Conservation (phyloP, 768 basidiomycete species). For the Kwoniella botswanensis region DNA sequence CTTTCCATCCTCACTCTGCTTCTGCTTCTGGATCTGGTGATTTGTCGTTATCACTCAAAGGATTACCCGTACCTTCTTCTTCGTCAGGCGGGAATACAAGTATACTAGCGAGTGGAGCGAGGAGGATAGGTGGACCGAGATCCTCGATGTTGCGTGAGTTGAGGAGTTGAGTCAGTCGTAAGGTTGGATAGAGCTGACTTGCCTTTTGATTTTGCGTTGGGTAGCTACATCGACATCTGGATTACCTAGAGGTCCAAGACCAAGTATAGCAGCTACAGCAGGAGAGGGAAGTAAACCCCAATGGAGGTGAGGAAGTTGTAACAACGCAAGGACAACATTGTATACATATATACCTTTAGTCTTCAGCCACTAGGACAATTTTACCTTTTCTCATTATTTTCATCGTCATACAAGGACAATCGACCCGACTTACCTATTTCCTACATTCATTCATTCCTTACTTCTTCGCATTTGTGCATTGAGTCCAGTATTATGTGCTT, state of each 20-base stretch:
- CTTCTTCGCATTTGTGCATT: too few relatives aligned
- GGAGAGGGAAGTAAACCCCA: conserved; percentile 12
- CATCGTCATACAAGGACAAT: background rate
- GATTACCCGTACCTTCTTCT: conserved; percentile 3
- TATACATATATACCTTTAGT: too few relatives aligned
- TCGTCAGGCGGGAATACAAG: conserved; percentile 14
- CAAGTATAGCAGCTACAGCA: conserved; percentile 5
- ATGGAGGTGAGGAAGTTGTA: conserved; percentile 6
- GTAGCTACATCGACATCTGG: background rate
- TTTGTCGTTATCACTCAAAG: conserved; percentile 2
- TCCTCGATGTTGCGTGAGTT: conserved; percentile 21
- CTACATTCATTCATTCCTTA: too few relatives aligned
- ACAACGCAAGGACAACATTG: background rate
- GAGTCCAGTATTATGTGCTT: background rate
- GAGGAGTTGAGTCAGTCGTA: background rate
- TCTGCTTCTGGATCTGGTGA: conserved; percentile 6
- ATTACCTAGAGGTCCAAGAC: conserved; percentile 20
- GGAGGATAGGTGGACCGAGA: conserved; percentile 7
- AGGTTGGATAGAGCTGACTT: background rate
- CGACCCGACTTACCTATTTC: too few relatives aligned
- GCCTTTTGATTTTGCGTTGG: too few relatives aligned
- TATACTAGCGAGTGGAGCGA: conserved; percentile 25
- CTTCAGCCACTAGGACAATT: too few relatives aligned
- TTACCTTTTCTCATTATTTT: too few relatives aligned
- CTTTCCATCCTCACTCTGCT: conserved; percentile 6